phyloP scores from a whole-genome alignment of 2,329 filamentous ascomycete species.

The Fusarium sp. region DNA sequence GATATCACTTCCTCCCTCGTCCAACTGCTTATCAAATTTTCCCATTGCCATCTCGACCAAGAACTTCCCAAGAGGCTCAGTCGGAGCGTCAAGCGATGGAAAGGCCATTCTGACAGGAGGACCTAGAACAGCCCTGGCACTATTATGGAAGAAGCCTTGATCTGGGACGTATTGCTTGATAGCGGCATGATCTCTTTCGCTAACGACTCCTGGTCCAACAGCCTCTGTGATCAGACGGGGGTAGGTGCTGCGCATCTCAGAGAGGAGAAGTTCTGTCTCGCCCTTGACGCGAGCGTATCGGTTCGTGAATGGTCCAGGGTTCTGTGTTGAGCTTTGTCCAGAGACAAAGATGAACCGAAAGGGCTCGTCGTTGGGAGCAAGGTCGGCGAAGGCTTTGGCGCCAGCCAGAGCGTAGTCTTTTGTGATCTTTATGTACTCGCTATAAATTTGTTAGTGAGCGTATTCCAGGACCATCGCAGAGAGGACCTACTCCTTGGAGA shows the following conservation, averaged over 20 bases:
- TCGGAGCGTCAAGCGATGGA: constrained; percentile 21
- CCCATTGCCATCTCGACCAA: constrained; percentile 31
- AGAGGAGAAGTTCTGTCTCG: constrained; percentile 22
- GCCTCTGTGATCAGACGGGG: constrained; percentile 19
- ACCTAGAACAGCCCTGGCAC: background rate
- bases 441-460: background rate
- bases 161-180: constrained; percentile 28
- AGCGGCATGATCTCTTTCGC: constrained; percentile 20
- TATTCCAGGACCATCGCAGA: background rate
- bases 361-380: constrained; percentile 18
- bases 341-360: constrained; percentile 37
- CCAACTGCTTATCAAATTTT: constrained; percentile 18
- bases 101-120: constrained; percentile 7
- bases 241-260: constrained; percentile 7
- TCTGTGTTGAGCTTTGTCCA: constrained; percentile 9
- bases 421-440: constrained; percentile 32
- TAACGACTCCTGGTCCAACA: constrained; percentile 29
- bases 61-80: constrained; percentile 28
- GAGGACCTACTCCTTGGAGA: constrained; percentile 27
- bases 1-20: constrained; percentile 7
- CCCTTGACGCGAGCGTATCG: constrained; percentile 31
- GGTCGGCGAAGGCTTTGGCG: constrained; percentile 20
- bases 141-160: constrained; percentile 5
- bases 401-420: constrained; percentile 30
- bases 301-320: constrained; percentile 20